Conservation (phyloP, 2,329 filamentous ascomycete genomes). For the Sclerotinia spermophila region DNA sequence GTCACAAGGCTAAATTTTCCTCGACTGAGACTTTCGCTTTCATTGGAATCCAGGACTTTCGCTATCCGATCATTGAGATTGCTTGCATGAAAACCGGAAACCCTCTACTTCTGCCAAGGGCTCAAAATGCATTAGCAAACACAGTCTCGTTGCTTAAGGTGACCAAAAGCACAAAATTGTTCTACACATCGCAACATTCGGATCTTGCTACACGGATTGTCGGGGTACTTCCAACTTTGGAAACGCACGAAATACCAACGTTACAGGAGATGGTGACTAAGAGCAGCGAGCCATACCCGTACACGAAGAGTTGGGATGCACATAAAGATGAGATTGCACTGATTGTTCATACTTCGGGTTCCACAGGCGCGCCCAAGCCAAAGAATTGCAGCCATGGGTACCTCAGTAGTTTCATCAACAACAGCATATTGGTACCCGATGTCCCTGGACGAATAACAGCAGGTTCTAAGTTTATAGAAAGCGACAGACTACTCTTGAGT, state of each 20-base stretch:
- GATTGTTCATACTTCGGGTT: constrained; percentile 43
- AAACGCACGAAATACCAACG: constrained; percentile 22
- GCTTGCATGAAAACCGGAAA: constrained; percentile 20
- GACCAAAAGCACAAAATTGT: constrained; percentile 22
- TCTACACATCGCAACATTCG: constrained; percentile 20
- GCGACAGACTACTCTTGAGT: not conserved
- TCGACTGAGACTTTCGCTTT: constrained; percentile 22
- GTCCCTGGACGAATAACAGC: not conserved
- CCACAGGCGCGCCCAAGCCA: constrained; percentile 57
- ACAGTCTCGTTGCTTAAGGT: constrained; percentile 22
- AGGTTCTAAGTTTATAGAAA: not conserved
- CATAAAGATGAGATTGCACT: constrained; percentile 40
- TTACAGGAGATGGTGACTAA: constrained; percentile 35
- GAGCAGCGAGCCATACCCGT: constrained; percentile 28
- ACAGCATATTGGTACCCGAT: not conserved
- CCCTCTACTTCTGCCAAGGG: constrained; percentile 24
- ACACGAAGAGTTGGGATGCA: constrained; percentile 38
- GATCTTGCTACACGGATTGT: constrained; percentile 16
- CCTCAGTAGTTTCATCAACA: constrained; percentile 38
- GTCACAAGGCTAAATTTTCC: not conserved
- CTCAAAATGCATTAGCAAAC: constrained; percentile 26
- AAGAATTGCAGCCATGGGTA: constrained; percentile 47
- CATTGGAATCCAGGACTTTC: constrained; percentile 30
- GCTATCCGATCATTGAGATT: constrained; percentile 24
- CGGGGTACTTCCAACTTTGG: constrained; percentile 1